Conservation (phyloP, 2,329 filamentous ascomycete genomes). For the Hypoxylon sp. region DNA sequence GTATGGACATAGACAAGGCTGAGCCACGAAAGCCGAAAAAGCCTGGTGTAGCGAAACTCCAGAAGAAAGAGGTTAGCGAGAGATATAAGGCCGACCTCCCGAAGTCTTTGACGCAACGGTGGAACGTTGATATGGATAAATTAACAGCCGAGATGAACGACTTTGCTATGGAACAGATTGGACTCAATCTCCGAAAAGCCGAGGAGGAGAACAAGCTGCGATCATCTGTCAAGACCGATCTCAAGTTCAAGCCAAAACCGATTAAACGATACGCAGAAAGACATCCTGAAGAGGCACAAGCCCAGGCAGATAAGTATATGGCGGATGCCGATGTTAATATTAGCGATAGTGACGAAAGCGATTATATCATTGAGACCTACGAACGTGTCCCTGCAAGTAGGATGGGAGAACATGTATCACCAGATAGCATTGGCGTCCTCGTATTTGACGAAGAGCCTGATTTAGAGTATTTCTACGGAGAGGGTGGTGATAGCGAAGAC, state of each 20-base stretch:
- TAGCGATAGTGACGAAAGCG: conserved; percentile 66
- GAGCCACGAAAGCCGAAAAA: conserved; percentile 55
- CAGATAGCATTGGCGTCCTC: conserved; percentile 69
- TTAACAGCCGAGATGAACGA: conserved; percentile 54
- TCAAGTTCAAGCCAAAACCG: conserved; percentile 70
- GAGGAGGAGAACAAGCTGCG: conserved; percentile 60
- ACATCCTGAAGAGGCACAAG: conserved; percentile 61
- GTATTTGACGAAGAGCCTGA: conserved; percentile 73
- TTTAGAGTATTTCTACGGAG: conserved; percentile 71
- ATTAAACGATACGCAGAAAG: conserved; percentile 69
- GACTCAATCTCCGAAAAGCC: conserved; percentile 65
- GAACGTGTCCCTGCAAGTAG: conserved; percentile 70
- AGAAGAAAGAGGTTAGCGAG: conserved; percentile 37
- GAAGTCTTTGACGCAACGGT: conserved; percentile 51
- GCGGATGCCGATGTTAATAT: conserved; percentile 54
- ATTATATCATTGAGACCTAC: conserved; percentile 77
- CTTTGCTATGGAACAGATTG: conserved; percentile 73
- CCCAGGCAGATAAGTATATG: conserved; percentile 49
- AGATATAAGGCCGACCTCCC: conserved; percentile 51
- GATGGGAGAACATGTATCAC: conserved; percentile 63
- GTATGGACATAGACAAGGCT: conserved; percentile 48
- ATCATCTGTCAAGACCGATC: conserved; percentile 46
- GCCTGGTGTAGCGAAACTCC: conserved; percentile 53
- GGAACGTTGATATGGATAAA: conserved; percentile 59
- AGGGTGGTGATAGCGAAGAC: conserved; percentile 75